phyloP scores from a whole-genome alignment of 2,329 filamentous ascomycete species.

The Alternaria sp. region DNA sequence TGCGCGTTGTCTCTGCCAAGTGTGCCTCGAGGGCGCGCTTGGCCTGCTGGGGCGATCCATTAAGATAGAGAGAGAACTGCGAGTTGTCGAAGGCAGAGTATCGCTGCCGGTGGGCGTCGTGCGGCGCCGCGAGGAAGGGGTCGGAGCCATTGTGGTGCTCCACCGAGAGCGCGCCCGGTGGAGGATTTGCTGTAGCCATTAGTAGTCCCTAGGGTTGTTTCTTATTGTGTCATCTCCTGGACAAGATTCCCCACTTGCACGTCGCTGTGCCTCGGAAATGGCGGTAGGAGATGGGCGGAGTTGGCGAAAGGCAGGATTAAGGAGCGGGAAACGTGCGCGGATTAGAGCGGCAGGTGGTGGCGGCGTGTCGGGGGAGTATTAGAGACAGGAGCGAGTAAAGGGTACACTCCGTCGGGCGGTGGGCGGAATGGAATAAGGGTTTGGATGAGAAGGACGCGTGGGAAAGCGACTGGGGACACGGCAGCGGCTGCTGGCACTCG shows the following conservation, averaged over 20 bases:
- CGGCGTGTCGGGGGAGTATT: conserved; percentile 6
- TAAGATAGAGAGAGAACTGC: conserved; percentile 78
- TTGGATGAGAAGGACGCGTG: conserved; percentile 36
- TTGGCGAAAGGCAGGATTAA: conserved; percentile 6
- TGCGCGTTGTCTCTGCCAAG: conserved; percentile 87
- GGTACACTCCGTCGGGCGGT: conserved; percentile 29
- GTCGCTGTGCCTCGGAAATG: background rate
- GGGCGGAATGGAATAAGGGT: conserved; percentile 27
- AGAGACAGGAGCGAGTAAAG: conserved; percentile 21
- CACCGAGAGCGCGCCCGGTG: conserved; percentile 52
- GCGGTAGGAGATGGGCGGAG: conserved; percentile 7
- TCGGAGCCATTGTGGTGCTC: conserved; percentile 51
- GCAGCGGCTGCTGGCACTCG: conserved; percentile 34
- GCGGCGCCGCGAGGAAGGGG: conserved; percentile 54
- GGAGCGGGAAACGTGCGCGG: conserved; percentile 9
- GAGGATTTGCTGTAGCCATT: conserved; percentile 56
- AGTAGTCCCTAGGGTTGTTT: conserved; percentile 21
- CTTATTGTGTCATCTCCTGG: conserved; percentile 43
- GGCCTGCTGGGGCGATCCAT: conserved; percentile 81
- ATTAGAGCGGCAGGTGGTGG: conserved; percentile 4
- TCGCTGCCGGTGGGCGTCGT: conserved; percentile 64
- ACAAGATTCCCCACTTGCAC: conserved; percentile 5
- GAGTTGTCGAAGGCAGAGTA: conserved; percentile 86
- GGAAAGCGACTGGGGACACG: conserved; percentile 25
- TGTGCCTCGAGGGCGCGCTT: conserved; percentile 91